Evolutionary conservation across 208 protist species (phyloP), one percentile per base, ranked within the genome.

Genomic region (Wallacemonas sp.): DNA sequence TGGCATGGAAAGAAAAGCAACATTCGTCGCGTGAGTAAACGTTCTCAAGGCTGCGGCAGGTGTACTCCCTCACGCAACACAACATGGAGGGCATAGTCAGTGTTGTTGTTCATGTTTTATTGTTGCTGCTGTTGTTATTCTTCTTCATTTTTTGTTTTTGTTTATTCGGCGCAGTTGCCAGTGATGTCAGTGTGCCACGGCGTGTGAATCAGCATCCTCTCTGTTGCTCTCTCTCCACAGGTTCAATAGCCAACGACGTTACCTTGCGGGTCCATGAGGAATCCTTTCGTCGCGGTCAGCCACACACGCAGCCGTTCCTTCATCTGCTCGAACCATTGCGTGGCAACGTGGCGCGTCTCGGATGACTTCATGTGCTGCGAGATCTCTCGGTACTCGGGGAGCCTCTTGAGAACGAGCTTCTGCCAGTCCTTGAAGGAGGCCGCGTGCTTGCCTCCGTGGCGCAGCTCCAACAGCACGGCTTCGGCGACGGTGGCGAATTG

Each of bases 391-490:
- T 88, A 95, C 24, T 77, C 65, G 9, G 84, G 76, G 36, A 92
- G 84, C 30, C 63, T 56, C 65, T 91, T 92, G 4, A 95, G 65
- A 19, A 92, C 79, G 9, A 83, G 68, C 65, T 78, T 83, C 68
- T 85, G 77, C 47, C 90, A 69, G 44, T 90, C 85, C 47, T 56
- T 83, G 32, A 90, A 74, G 1, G 86, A 47, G 11, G 68, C 61
- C 21, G 34, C 55, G n/a, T 46, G 44, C n/a, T 80, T 74, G 1
- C 65, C 68, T 4, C 17, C 26, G 4, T 57, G 23, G 19, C 29
- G 66, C 33, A 76, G 39, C 17, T 67, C 60, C 4, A n/a, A 8
- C n/a, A 85, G 16, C 24, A 78, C 69, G 0, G 55, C 29, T 9
- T 54, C 44, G 12, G 63, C 78, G n/a, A 72, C 39, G 0, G 41